Base-by-base conservation (phyloP, 495 filamentous ascomycete species). In the Neurospora intermedia region DNA sequence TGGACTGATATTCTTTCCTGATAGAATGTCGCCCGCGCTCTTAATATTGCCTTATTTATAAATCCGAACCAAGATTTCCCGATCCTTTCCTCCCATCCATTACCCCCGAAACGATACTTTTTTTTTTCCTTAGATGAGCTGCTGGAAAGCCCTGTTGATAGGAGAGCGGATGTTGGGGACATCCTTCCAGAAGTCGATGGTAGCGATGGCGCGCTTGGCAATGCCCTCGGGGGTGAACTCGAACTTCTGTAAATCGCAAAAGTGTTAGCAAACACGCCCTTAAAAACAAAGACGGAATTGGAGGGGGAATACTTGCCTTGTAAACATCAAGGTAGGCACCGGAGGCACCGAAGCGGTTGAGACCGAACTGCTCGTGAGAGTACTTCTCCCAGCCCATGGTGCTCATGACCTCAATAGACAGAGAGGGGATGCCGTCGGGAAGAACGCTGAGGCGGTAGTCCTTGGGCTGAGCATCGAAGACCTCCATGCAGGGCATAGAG, bases 251-350 rank as follows among this genome's bases (percentile, higher is more conserved):
- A 79, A 42, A 39, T 41, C 27, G 73, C 69, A 75, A 43, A 23
- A 27, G 73, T 70, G 73, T 79, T 75, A 79, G 74, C 23, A 72
- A 40, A 38, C 6, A 5, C 4, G 43, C 31, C 27, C 3, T 27
- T 38, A 23, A 39, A 11, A 43, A n/a, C 20, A 70, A 54, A 46
- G 75, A 18, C 11, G 15, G 13, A 18, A 66, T 16, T 66, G 23
- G 15, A 40, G 73, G 20, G 1, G 71, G 18, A 23, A 85, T 16
- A 85, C 89, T 83, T 89, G 92, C 93, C 87, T 91, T 91, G 86
- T 99, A 99, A 71, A 99, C 94, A 79, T 98, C 89, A 90, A 97
- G 96, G 87, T 98, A 99, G 74, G 96, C 90, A 76, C 94, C 96
- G 71, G 91, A 94, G 77, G 94, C 94, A 89, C 96, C 96, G 83